These are phyloP conservation scores for Chenopodium quinoa DNA, from an alignment of 148 eudicot species.

Conservation along the genomic window DNA sequence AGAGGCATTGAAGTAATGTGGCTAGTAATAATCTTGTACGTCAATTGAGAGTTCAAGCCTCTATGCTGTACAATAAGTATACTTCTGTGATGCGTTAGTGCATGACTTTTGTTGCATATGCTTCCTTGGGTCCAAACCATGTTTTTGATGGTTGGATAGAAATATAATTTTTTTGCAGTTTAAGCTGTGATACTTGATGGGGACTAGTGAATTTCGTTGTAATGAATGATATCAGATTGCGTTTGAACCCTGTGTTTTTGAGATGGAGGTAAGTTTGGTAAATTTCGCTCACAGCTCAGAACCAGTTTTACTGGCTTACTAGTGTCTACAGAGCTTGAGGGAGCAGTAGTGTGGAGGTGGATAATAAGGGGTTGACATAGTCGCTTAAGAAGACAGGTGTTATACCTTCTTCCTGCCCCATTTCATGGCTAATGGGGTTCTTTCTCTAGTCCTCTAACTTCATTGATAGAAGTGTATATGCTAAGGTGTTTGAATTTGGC, in stretches of 20 bases:
- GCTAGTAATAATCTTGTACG: background rate
- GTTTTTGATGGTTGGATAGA: background rate
- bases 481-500: background rate
- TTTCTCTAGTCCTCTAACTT: background rate
- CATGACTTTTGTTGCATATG: background rate
- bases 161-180: background rate
- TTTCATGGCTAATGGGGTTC: background rate
- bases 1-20: background rate
- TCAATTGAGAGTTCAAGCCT: background rate
- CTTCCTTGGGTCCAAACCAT: background rate
- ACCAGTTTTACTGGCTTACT: background rate
- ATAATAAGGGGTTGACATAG: background rate
- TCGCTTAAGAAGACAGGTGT: background rate
- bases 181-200: background rate
- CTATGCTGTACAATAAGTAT: background rate
- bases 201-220: background rate
- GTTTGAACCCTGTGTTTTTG: background rate
- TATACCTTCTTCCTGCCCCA: background rate
- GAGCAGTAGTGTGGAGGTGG: background rate
- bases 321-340: background rate
- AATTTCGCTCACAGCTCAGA: background rate
- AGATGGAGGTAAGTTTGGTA: background rate
- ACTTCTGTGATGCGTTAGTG: background rate
- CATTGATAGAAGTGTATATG: background rate
- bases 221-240: background rate